These are phyloP conservation scores for Fusarium cicatricum DNA, from an alignment of 2,329 filamentous ascomycete species.

Conservation along the genomic window DNA sequence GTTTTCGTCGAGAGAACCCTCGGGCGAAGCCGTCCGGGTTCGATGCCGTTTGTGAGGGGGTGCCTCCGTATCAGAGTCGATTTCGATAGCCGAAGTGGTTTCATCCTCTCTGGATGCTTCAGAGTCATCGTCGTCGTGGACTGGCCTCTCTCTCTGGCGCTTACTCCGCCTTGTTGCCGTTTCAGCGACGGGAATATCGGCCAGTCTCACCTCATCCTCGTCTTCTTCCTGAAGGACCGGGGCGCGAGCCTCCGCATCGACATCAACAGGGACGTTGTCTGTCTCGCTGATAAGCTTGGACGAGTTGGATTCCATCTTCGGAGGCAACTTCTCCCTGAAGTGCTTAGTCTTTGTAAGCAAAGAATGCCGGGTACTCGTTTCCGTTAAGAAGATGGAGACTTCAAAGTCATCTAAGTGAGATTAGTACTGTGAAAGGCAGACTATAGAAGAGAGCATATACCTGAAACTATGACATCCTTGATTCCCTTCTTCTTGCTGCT, in stretches of 20 bases:
- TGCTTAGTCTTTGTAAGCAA: slow-evolving; percentile 86
- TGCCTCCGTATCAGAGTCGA: slow-evolving; percentile 51
- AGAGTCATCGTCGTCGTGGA: slow-evolving; percentile 45
- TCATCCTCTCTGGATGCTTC: slow-evolving; percentile 47
- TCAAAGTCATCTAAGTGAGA: slow-evolving; percentile 83
- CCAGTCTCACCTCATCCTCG: slow-evolving; percentile 45
- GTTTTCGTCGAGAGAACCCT: slow-evolving; percentile 44
- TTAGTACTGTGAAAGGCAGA: slow-evolving; percentile 22
- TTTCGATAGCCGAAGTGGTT: slow-evolving; percentile 47
- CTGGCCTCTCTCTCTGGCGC: slow-evolving; percentile 38
- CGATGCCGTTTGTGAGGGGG: slow-evolving; percentile 57
- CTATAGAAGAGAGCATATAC: slow-evolving; percentile 52
- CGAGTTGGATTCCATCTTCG: slow-evolving; percentile 67
- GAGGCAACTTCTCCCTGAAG: slow-evolving; percentile 67
- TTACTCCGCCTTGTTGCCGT: slow-evolving; percentile 38
- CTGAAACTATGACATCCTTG: slow-evolving; percentile 86
- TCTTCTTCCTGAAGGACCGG: slow-evolving; percentile 60
- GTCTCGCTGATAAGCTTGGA: slow-evolving; percentile 66
- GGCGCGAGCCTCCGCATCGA: slow-evolving; percentile 53
- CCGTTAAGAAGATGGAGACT: slow-evolving; percentile 91
- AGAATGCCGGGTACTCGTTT: slow-evolving; percentile 84
- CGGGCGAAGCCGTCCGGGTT: slow-evolving; percentile 42
- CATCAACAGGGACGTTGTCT: slow-evolving; percentile 61
- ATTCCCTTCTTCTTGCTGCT: slow-evolving; percentile 79
- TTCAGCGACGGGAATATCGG: slow-evolving; percentile 47